Conservation (phyloP, 2,329 filamentous ascomycete species). For the Fusarium albosuccineum region DNA sequence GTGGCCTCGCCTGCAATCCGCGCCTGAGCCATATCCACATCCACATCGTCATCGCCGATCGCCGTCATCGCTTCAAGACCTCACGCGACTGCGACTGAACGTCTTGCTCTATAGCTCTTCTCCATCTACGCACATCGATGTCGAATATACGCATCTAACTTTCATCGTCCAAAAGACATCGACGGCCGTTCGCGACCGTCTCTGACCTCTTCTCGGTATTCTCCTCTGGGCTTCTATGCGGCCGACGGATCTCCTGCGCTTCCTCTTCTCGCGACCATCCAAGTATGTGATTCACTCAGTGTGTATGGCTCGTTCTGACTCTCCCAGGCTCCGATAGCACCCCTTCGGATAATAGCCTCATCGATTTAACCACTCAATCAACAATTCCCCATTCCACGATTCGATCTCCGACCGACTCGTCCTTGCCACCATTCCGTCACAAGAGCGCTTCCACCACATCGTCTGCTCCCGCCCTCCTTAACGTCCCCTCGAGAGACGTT, state of each 20-base stretch:
- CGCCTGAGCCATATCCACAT: neutral
- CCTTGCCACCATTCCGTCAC: constrained; percentile 87
- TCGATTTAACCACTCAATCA: constrained; percentile 15
- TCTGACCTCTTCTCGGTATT: constrained; percentile 38
- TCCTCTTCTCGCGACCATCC: constrained; percentile 88
- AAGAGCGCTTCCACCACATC: constrained; percentile 84
- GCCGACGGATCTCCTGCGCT: constrained; percentile 90
- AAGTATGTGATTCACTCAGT: constrained; percentile 73
- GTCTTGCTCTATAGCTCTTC: neutral
- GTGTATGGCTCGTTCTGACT: neutral
- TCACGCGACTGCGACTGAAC: constrained; percentile 37
- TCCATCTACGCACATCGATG: constrained; percentile 36
- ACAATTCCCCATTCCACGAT: constrained; percentile 26
- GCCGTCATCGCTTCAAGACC: constrained; percentile 4
- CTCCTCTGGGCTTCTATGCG: constrained; percentile 78
- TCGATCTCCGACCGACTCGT: constrained; percentile 24
- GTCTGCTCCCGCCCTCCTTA: constrained; percentile 92
- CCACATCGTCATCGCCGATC: neutral
- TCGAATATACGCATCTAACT: constrained; percentile 45
- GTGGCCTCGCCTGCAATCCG: neutral
- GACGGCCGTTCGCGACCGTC: constrained; percentile 45
- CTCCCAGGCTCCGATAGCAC: constrained; percentile 72
- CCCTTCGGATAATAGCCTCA: constrained; percentile 53
- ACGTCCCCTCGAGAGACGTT: constrained; percentile 81
- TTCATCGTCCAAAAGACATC: constrained; percentile 40